Percentiles rank a stretch among this genome's conserved stretches.
These are phyloP conservation scores for Xylaria sp. DNA, from an alignment of 2,329 filamentous ascomycete genomes.

Conservation along the genomic window DNA sequence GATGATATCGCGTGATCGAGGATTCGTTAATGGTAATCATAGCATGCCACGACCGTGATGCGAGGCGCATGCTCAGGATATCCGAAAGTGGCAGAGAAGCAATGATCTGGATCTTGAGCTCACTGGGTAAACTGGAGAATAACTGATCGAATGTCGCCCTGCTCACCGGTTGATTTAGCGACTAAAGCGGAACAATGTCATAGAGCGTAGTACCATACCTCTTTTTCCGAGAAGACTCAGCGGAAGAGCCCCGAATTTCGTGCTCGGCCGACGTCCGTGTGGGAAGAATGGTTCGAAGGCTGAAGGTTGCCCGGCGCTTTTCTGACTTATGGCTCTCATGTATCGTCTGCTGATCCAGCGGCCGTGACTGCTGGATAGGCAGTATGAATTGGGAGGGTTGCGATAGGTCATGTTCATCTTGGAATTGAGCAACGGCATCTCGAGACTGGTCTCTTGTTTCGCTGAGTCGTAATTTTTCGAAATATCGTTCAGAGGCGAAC, in stretches of 20 bases:
- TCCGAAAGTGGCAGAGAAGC: conserved; percentile 55
- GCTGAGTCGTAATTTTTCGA: conserved; percentile 53
- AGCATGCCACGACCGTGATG: conserved; percentile 55
- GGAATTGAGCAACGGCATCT: conserved; percentile 26
- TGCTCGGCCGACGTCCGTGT: conserved; percentile 31
- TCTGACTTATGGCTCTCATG: conserved; percentile 31
- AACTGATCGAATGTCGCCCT: conserved; percentile 49
- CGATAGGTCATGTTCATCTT: conserved; percentile 26
- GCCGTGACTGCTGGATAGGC: conserved; percentile 37
- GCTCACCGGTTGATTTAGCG: conserved; percentile 5
- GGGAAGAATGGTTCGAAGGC: conserved; percentile 30
- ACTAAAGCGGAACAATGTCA: background rate
- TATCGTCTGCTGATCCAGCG: conserved; percentile 31
- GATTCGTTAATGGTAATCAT: conserved; percentile 56
- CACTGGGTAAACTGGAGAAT: conserved; percentile 54
- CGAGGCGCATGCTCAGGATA: conserved; percentile 52
- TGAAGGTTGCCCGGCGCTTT: conserved; percentile 31
- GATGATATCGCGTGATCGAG: conserved; percentile 56
- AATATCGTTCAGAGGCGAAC: conserved; percentile 61
- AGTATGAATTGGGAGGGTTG: conserved; percentile 45
- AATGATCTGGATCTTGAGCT: conserved; percentile 59
- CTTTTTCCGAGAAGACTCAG: conserved; percentile 25
- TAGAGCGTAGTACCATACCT: conserved; percentile 20
- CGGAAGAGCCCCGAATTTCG: conserved; percentile 26
- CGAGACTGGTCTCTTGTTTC: conserved; percentile 43